Conservation (phyloP, 139 green algal species). For the Chlorella sp. region DNA sequence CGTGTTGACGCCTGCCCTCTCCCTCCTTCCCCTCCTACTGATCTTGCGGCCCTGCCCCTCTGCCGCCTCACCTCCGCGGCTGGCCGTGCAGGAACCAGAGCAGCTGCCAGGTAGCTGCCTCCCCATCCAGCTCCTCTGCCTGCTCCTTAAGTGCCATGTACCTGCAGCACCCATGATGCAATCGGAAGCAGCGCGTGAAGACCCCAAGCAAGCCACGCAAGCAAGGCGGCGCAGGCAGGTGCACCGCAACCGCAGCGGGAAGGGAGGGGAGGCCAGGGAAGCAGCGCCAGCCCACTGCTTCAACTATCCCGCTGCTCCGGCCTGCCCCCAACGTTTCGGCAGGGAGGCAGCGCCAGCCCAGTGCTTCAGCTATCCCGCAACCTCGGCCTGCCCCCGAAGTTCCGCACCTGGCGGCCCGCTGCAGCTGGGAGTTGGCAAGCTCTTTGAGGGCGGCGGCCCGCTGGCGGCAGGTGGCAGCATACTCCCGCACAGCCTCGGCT, state of each 20-base stretch:
- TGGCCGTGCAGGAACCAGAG: constrained; percentile 62
- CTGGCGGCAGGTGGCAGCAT: constrained; percentile 35
- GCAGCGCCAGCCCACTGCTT: not conserved
- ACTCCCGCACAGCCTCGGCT: constrained; percentile 33
- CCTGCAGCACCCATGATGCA: not conserved
- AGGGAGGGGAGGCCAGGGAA: no score
- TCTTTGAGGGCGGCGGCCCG: constrained; percentile 43
- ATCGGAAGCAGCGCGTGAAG: not conserved
- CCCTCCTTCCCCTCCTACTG: no score
- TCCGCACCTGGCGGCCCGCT: constrained; percentile 51
- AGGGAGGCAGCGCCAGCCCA: not conserved
- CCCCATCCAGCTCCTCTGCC: constrained; percentile 67
- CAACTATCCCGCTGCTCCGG: not conserved
- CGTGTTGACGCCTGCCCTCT: no score
- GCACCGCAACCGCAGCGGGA: not conserved
- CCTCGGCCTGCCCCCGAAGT: not conserved
- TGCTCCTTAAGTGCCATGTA: constrained; percentile 57
- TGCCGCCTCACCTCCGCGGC: constrained; percentile 49
- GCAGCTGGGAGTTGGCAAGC: constrained; percentile 54
- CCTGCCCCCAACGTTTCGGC: not conserved
- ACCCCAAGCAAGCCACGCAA: not conserved
- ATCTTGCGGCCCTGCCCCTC: not conserved
- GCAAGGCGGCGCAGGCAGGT: not conserved
- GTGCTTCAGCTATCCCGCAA: not conserved
- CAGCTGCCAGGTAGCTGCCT: constrained; percentile 74